Base-by-base conservation (phyloP, 345 rosid species). In the Raphanus raphanistrum region DNA sequence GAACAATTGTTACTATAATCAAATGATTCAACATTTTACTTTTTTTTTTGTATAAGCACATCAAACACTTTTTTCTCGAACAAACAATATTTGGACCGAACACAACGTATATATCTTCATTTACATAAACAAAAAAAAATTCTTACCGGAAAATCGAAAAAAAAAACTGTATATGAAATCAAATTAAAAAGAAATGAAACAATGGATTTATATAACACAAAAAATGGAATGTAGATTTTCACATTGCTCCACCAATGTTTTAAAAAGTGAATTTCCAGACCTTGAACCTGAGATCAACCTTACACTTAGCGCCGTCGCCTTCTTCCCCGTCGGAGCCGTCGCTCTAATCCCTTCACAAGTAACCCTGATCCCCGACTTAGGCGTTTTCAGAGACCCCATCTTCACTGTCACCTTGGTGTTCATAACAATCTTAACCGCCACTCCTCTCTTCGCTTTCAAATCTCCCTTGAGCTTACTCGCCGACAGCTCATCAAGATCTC, bases 251-350 rank as follows among this genome's bases (percentile, higher is more conserved):
- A 6, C 25, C 41, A 5, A 38, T 11, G 16, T 61, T 36, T 73
- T 83, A 86, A 54, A 94, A 83, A 61, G 88, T 87, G 88, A 90
- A 84, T 84, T 89, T 92, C 98, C 97, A 94, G 84, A 94, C 86
- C 92, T 89, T 94, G 81, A 92, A 59, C 75, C 88, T 86, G 63
- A 85, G 73, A 70, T 94, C 96, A 73, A 87, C 96, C 87, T 90
- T 87, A 81, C 98, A 94, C 58, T 85, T 87, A 3, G 83, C 92
- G 84, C 65, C 2, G 91, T 75, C 28, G 97, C 79, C 36, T 71
- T 70, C 64, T 88, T 87, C 66, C 98, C 96, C 0, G 84, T 72
- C 1, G 97, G 97, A 71, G 72, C 85, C 8, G 73, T 62, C 8
- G 74, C 86, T 76, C 76, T 88, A 54, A 94, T 85, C 9, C 97